Percentiles rank a stretch among this genome's conserved stretches.
Conservation (phyloP, 352 stramenopile genomes). For the Saprolegnia parasitica region DNA sequence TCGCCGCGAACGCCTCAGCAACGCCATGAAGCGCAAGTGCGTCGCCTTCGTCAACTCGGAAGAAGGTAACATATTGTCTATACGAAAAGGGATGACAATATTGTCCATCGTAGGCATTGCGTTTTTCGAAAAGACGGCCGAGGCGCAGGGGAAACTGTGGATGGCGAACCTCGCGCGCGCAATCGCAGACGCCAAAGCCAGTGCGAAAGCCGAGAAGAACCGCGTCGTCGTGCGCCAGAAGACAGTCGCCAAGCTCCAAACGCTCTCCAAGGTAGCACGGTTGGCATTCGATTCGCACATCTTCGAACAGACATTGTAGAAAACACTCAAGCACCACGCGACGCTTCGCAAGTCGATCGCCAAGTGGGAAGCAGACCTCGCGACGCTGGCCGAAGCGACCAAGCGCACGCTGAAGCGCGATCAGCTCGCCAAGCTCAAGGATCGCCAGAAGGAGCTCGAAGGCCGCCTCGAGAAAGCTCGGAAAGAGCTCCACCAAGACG, state of each 20-base stretch:
- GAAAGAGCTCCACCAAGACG: neutral
- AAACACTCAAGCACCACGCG: neutral
- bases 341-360: constrained; percentile 24
- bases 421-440: constrained; percentile 42
- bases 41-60: constrained; percentile 61
- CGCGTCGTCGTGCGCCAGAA: neutral
- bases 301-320: too few species aligned
- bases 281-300: too few species aligned
- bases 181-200: neutral
- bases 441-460: constrained; percentile 34
- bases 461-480: constrained; percentile 27
- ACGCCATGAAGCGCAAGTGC: constrained; percentile 53
- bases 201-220: constrained; percentile 8
- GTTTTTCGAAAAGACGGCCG: constrained; percentile 48
- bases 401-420: constrained; percentile 36
- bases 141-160: constrained; percentile 34
- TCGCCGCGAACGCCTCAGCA: constrained; percentile 46
- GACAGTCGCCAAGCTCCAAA: constrained; percentile 9
- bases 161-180: constrained; percentile 30
- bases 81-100: neutral
- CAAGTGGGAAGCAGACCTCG: constrained; percentile 8
- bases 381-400: neutral
- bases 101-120: too few species aligned
- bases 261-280: neutral
- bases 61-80: constrained; percentile 12